Percentiles rank a stretch among this genome's conserved stretches.
These are phyloP conservation scores for Pseudogymnoascus pannorum DNA, from an alignment of 2,329 filamentous ascomycete species.

Conservation along the genomic window DNA sequence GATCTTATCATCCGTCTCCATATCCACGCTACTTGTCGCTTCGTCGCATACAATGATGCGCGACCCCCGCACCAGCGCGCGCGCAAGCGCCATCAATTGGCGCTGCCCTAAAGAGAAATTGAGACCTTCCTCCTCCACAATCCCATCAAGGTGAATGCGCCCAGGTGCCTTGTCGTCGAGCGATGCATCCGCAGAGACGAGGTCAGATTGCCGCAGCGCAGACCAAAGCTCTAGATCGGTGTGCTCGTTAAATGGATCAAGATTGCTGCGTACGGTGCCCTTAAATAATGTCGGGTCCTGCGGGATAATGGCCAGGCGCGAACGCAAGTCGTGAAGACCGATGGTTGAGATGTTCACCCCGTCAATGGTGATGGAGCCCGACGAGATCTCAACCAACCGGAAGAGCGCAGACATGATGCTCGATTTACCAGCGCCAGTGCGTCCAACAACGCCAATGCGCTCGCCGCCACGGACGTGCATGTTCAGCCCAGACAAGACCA, in stretches of 20 bases:
- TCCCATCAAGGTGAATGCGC: constrained; percentile 73
- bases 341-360: constrained; percentile 64
- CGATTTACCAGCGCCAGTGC: constrained; percentile 76
- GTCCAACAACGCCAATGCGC: constrained; percentile 72
- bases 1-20: constrained; percentile 95
- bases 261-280: constrained; percentile 70
- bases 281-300: constrained; percentile 80
- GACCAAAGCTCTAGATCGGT: constrained; percentile 71
- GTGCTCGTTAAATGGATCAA: constrained; percentile 76
- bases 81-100: constrained; percentile 88
- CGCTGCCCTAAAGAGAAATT: constrained; percentile 95
- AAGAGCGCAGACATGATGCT: constrained; percentile 80
- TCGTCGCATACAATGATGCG: constrained; percentile 97
- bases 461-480: constrained; percentile 71
- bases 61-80: constrained; percentile 77
- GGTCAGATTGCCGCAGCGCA: constrained; percentile 67
- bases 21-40: constrained; percentile 86
- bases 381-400: constrained; percentile 61
- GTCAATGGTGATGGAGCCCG: constrained; percentile 57
- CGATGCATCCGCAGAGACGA: constrained; percentile 46
- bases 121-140: constrained; percentile 87
- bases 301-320: constrained; percentile 72
- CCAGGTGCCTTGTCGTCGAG: constrained; percentile 33
- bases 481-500: constrained; percentile 62
- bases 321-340: constrained; percentile 67